phyloP scores from a whole-genome alignment of 331 rosid genomes.

The Rosa hybrid region DNA sequence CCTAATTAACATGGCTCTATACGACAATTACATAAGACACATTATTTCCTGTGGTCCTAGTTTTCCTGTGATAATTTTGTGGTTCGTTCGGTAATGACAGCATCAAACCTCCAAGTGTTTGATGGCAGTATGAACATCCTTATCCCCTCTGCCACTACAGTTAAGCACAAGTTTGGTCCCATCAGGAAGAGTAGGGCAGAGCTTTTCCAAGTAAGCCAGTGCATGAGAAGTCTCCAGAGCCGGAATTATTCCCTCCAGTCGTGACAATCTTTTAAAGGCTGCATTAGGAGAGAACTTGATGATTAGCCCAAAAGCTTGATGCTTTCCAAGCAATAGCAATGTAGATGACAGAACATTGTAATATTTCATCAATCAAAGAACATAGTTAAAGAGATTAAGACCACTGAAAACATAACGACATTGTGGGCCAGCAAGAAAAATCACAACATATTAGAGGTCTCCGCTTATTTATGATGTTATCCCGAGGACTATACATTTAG shows the following conservation, averaged over 20 bases:
- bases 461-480: neutral
- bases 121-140: constrained; percentile 93
- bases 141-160: constrained; percentile 97
- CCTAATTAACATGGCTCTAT: neutral
- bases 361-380: neutral
- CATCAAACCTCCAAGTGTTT: constrained; percentile 69
- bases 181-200: constrained; percentile 77
- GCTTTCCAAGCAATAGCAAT: neutral
- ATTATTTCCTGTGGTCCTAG: neutral
- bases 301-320: neutral
- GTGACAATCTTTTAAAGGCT: constrained; percentile 81
- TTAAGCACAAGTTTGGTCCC: constrained; percentile 77
- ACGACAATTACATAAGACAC: neutral
- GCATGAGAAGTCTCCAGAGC: constrained; percentile 99
- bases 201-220: constrained; percentile 77
- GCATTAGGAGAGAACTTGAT: constrained; percentile 21
- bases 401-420: neutral
- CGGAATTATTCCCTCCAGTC: constrained; percentile 92
- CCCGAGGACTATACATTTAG: neutral
- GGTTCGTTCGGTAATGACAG: neutral
- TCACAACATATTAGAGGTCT: neutral
- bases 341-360: neutral
- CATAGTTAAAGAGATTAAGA: neutral
- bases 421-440: neutral
- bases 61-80: neutral